Conservation (phyloP, 345 rosid genomes). For the Linum usitatissimum region DNA sequence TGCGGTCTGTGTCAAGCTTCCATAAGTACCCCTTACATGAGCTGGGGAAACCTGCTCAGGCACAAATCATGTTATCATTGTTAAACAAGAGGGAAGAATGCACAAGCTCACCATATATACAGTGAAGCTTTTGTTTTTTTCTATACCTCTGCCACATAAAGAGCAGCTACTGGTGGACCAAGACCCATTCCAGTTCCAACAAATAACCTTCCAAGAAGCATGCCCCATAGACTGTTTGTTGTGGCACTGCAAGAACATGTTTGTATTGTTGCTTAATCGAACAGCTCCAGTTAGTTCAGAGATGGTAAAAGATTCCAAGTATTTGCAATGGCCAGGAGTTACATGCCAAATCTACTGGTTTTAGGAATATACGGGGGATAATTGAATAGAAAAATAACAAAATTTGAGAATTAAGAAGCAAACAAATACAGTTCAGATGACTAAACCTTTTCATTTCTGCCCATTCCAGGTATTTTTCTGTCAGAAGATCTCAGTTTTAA, state of each 20-base stretch:
- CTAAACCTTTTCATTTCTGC: no score
- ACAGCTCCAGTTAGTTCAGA: background rate
- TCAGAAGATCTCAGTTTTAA: no score
- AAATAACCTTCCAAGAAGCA: constrained; percentile 83
- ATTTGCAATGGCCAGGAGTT: background rate
- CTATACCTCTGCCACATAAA: constrained; percentile 87
- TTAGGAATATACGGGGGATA: no score
- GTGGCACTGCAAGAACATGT: constrained; percentile 52
- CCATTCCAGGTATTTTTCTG: no score
- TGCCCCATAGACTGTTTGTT: constrained; percentile 64
- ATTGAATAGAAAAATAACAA: no score
- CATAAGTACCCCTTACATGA: constrained; percentile 81
- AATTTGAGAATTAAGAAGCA: no score
- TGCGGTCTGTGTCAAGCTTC: constrained; percentile 81
- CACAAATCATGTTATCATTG: constrained; percentile 7
- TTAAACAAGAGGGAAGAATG: background rate
- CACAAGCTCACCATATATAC: background rate
- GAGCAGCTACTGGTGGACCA: constrained; percentile 87
- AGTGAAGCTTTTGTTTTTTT: constrained; percentile 10
- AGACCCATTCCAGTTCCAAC: constrained; percentile 94
- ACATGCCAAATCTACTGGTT: no score
- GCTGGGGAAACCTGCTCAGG: constrained; percentile 69
- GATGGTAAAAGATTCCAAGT: background rate
- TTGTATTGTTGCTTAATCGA: constrained; percentile 7
- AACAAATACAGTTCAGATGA: no score